Evolutionary conservation across 768 basidiomycete species (phyloP).

Genomic region (Russula sp.): DNA sequence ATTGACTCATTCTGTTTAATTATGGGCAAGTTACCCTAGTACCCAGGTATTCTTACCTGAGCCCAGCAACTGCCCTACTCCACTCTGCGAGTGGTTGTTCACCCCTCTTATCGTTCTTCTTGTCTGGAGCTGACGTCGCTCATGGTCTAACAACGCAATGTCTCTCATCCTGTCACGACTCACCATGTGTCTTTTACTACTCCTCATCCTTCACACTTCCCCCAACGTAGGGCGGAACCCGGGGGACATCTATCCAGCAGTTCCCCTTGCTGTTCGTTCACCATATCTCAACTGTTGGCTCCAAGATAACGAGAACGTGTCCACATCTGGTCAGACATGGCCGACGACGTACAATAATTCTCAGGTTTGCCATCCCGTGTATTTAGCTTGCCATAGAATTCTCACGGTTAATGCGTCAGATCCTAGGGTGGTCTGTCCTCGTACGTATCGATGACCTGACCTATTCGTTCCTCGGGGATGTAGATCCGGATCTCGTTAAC

Average conservation of each 20-base stretch:
- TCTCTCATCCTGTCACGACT: neutral
- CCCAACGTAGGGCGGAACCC: neutral
- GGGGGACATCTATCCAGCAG: constrained; percentile 28
- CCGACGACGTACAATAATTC: constrained; percentile 22
- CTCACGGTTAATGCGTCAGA: neutral
- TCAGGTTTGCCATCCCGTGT: neutral
- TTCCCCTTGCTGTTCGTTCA: constrained; percentile 35
- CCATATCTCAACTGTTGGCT: constrained; percentile 34
- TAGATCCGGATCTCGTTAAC: neutral
- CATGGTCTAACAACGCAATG: neutral
- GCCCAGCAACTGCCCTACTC: neutral
- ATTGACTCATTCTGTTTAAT: neutral
- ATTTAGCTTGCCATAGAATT: neutral
- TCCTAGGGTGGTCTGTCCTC: constrained; percentile 20
- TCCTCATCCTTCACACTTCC: neutral
- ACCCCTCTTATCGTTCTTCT: neutral
- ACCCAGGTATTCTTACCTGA: no score
- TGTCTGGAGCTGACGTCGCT: neutral
- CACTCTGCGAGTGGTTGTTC: neutral
- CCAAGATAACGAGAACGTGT: constrained; percentile 2
- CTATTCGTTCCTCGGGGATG: constrained; percentile 29
- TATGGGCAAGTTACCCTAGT: neutral
- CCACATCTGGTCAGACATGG: constrained; percentile 23
- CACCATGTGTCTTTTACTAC: neutral
- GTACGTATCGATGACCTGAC: constrained; percentile 21